Base-by-base conservation (phyloP, 805 yeast genomes). In the Ascoidea rubescens region DNA sequence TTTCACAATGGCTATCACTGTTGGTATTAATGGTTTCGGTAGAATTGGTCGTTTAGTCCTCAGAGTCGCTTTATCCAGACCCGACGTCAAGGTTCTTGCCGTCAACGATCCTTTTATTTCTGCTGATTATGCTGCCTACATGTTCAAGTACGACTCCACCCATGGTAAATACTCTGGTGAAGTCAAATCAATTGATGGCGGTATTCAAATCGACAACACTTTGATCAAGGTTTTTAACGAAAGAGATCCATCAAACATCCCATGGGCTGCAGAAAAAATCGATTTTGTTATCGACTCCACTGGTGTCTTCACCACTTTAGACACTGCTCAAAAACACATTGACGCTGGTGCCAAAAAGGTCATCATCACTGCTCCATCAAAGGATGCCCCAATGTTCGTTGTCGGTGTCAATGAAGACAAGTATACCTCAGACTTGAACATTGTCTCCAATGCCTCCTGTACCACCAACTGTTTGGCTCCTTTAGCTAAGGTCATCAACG, bases 401-500 rank as follows among this genome's bases (percentile, higher is more conserved):
- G 76, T 79, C 65, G 96, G 96, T 76, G 96, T 88, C 67, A 88
- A 88, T 75, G 82, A 80, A 62, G 80, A 82, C 59, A 74, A 80
- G 62, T 88, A 86, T 80, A 81, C 82, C 62, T 69, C 83, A 57
- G 90, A 84, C 69, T 72, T 82, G 70, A 72, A 73, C 64, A 86
- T 88, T 63, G 75, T 88, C 59, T 88, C 96, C 60, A 88, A 88
- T 71, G 96, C 96, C 59, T 88, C 96, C 50, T 88, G 96, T 79
- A 88, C 96, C 70, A 88, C 96, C 68, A 88, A 88, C 80, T 85
- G 96, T 78, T 75, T 88, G 67, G 96, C 96, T 62, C 96, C 96
- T 67, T 78, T 88, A 66, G 95, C 95, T 69, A 88, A 88, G 80
- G 85, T 86, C 62, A 70, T 88, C 67, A 78, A 88, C 77, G 95